Evolutionary conservation across 371 early-diverging fungal species (phyloP).

Genomic region (Cokeromyces recurvatus): DNA sequence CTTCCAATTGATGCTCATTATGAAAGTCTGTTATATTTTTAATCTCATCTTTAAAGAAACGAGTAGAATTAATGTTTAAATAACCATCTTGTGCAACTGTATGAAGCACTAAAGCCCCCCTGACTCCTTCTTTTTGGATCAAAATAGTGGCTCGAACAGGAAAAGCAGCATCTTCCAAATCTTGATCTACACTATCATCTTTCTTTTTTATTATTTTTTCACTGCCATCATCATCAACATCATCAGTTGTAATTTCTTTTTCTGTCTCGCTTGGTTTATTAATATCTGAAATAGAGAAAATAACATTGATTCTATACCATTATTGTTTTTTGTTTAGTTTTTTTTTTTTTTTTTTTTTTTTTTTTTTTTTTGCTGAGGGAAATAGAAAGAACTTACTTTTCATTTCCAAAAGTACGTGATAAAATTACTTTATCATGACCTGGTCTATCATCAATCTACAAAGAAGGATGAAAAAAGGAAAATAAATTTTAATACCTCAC

Average conservation of each 20-base stretch:
- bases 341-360: neutral
- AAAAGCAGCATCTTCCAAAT: slow-evolving; percentile 20
- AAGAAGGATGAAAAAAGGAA: too few relatives aligned
- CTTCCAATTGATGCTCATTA: slow-evolving; percentile 71
- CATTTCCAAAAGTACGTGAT: slow-evolving; percentile 75
- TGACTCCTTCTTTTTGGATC: slow-evolving; percentile 57
- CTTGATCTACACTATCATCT: slow-evolving; percentile 1
- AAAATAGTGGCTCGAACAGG: slow-evolving; percentile 62
- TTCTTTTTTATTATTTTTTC: too few relatives aligned
- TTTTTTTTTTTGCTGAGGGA: neutral
- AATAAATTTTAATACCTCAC: too few relatives aligned
- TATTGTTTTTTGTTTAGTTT: neutral
- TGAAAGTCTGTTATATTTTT: slow-evolving; percentile 53
- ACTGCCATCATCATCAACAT: neutral
- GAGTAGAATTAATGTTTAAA: slow-evolving; percentile 71
- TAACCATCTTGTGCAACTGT: slow-evolving; percentile 69
- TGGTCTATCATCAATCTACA: slow-evolving; percentile 60
- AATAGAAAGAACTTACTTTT: slow-evolving; percentile 69
- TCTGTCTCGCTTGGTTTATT: slow-evolving; percentile 46
- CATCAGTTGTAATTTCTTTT: neutral
- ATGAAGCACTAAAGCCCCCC: slow-evolving; percentile 66
- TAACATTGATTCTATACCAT: slow-evolving; percentile 55
- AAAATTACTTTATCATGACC: slow-evolving; percentile 72
- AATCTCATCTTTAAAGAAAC: slow-evolving; percentile 57
- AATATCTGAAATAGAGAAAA: slow-evolving; percentile 77